These are phyloP conservation scores for Decorospora gaudefroyi DNA, from an alignment of 2,329 filamentous ascomycete species.

Conservation along the genomic window DNA sequence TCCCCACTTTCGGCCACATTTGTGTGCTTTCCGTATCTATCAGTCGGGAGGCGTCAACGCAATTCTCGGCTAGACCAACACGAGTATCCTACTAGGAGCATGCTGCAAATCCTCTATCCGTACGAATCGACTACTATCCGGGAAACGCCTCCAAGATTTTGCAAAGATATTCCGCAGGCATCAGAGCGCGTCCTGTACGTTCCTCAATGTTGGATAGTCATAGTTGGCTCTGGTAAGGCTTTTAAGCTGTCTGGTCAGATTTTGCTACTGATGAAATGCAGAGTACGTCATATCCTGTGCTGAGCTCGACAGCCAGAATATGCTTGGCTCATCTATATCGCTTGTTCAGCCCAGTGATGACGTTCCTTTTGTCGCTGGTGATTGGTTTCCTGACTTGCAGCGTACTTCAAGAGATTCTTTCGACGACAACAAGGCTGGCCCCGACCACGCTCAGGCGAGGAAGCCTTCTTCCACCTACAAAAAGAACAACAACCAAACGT, in stretches of 20 bases:
- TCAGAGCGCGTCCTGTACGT: slow-evolving; percentile 1
- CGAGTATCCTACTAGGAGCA: slow-evolving; percentile 17
- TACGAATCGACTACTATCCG: slow-evolving; percentile 20
- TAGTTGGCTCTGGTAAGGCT: slow-evolving; percentile 7
- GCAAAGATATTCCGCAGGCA: background rate
- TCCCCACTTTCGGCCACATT: slow-evolving; percentile 7
- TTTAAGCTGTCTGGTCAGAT: background rate
- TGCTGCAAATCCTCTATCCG: slow-evolving; percentile 29
- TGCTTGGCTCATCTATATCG: background rate
- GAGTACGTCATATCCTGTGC: slow-evolving; percentile 7
- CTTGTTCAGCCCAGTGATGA: background rate
- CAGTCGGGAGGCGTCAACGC: slow-evolving; percentile 1
- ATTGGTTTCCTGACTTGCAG: background rate
- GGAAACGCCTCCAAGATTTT: slow-evolving; percentile 10
- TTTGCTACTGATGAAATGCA: background rate
- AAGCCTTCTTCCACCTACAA: background rate
- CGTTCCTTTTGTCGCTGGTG: background rate
- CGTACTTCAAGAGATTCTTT: no score
- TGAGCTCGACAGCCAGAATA: background rate
- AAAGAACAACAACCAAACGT: background rate
- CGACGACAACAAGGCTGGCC: no score
- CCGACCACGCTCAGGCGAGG: background rate
- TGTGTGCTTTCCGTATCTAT: slow-evolving; percentile 12
- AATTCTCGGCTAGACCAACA: background rate
- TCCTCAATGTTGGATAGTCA: slow-evolving; percentile 9